Base-by-base conservation (phyloP, 306 rosid species). In the Inga oerstediana region DNA sequence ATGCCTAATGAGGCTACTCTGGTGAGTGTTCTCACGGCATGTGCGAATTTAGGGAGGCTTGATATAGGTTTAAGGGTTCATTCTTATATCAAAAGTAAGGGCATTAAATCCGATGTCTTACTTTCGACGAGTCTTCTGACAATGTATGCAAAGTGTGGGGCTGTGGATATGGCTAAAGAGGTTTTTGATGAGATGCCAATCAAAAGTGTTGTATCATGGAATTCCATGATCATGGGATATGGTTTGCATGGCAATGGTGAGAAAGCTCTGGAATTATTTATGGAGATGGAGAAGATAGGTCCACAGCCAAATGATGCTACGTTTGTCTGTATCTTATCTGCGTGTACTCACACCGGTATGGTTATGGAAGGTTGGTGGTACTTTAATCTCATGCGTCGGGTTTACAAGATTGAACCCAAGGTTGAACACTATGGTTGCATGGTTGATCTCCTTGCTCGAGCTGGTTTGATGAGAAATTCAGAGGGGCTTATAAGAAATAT, bases 361-460 rank as follows among this genome's bases (percentile, higher is more conserved):
- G 90, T 91, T 83, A 75, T 89, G 89, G 93, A 91, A 84, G 95
- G 95, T 84, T 91, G 93, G 92, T 87, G 91, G 90, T 89, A 81
- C 82, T 89, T 89, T 46, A 91, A 86, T 82, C 84, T 81, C 68
- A 91, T 89, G 95, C 83, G 48, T 51, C 86, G 82, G 39, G 91
- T 89, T 84, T 91, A 91, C 87, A 78, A 80, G 41, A 91, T 91
- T 78, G 91, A 91, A 74, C 95, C 95, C 67, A 91, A 83, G 79
- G 87, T 88, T 73, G 92, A 91, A 75, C 95, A 91, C 87, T 91
- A 88, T 64, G 93, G 93, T 65, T 91, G 95, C 89, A 88, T 88
- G 93, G 92, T 89, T 82, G 93, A 91, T 78, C 91, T 91, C 83
- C 92, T 91, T 78, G 91, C 89, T 15, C 90, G 91, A 78, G 92